Evolutionary conservation across 2,329 filamentous ascomycete genomes (phyloP), one percentile per base, ranked within the genome.

Genomic region (Fusarium torulosum): DNA sequence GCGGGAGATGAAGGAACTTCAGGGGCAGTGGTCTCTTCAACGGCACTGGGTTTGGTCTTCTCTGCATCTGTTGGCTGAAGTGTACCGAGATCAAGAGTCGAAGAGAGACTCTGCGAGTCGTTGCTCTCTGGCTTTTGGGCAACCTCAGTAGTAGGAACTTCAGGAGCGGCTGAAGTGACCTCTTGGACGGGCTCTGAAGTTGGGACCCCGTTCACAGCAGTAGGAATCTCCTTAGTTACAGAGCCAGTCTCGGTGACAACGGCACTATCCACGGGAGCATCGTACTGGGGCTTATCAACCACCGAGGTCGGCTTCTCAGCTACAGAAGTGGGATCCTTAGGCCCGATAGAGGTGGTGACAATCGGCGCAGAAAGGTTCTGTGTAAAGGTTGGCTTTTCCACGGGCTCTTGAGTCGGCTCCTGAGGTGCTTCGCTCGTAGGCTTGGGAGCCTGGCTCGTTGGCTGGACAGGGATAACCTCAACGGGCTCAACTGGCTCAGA

Each of bases 61-160:
- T 29, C 51, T 38, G 38, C 61, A 19, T 63, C 53, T 7, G 63
- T 59, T n/a, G 72, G 63, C 29, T 66, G 59, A 13, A 74, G 50
- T 17, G 57, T 59, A n/a, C 72, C 72, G 25, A 74, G 72, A 20
- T 74, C 60, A 33, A 74, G 23, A 33, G 70, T 74, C 14, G 72
- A 73, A 8, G 55, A 50, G 17, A 66, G 47, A 6, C 15, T 47
- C 15, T 46, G 38, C 4, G 45, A 59, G 6, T 46, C 59, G 13
- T 63, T 53, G 15, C 46, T 56, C n/a, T 51, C 58, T 29, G 61
- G 54, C 27, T 63, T 58, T 51, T 65, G 54, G 13, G 43, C 59
- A 5, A 53, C 40, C 20, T 59, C 59, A 15, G 51, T 62, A 3
- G 63, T 58, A 35, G 55, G 40, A 17, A 20, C 44, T 17, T 29